Evolutionary conservation across 495 filamentous ascomycete genomes (phyloP).

Genomic region (Xanthoparmelia taractica): DNA sequence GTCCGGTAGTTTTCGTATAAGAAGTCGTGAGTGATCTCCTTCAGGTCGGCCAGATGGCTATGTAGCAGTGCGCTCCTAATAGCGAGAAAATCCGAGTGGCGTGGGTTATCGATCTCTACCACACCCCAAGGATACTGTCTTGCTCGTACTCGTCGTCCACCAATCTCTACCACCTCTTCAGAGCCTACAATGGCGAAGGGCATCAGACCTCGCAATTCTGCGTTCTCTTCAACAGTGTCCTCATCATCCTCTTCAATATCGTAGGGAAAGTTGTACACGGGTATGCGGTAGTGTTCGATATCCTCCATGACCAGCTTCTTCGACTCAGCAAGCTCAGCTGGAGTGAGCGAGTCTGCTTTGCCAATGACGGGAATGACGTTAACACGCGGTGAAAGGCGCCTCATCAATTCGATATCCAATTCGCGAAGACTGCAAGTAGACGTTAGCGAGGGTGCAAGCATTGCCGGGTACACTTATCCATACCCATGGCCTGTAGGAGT

Average conservation of each 20-base stretch:
- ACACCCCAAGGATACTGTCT: slow-evolving; percentile 98
- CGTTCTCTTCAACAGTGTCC: slow-evolving; percentile 98
- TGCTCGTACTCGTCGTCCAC: slow-evolving; percentile 81
- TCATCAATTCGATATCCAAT: slow-evolving; percentile 98
- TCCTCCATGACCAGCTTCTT: slow-evolving; percentile 99
- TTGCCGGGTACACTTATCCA: slow-evolving; percentile 24
- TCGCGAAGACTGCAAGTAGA: slow-evolving; percentile 70
- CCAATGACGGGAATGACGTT: slow-evolving; percentile 99
- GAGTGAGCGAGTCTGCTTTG: slow-evolving; percentile 95
- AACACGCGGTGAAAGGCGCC: slow-evolving; percentile 92
- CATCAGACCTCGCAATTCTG: slow-evolving; percentile 93
- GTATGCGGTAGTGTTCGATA: slow-evolving; percentile 98
- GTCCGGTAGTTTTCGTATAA: slow-evolving; percentile 99
- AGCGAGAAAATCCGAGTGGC: slow-evolving; percentile 96
- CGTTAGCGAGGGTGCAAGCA: slow-evolving; percentile 22
- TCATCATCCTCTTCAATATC: slow-evolving; percentile 99
- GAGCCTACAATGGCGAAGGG: slow-evolving; percentile 97
- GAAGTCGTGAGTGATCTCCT: slow-evolving; percentile 99
- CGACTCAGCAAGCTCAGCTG: slow-evolving; percentile 91
- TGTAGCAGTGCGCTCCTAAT: slow-evolving; percentile 94
- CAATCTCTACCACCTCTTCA: slow-evolving; percentile 90
- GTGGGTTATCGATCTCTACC: slow-evolving; percentile 97
- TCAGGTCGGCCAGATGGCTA: slow-evolving; percentile 93
- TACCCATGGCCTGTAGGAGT: slow-evolving; percentile 95
- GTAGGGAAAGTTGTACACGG: slow-evolving; percentile 99